A percentile compares a stretch with the other conserved stretches of the same genome.
Conservation (phyloP, 2,329 filamentous ascomycete genomes). For the Anthostomella pinea region DNA sequence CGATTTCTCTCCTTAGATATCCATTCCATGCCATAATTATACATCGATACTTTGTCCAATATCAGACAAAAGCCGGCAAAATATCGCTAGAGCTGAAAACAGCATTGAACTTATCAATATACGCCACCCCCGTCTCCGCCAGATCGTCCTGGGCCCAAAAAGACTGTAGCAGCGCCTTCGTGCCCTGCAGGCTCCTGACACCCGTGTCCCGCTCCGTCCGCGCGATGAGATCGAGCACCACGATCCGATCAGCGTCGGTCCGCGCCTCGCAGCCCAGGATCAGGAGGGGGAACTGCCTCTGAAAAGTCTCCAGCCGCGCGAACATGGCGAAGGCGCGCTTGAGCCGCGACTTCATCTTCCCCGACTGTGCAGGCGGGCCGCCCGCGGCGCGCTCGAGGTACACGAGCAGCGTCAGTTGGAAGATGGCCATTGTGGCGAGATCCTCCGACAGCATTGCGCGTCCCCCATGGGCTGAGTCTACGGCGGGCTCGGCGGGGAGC, state of each 20-base stretch:
- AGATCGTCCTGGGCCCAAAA: constrained; percentile 16
- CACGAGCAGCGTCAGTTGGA: constrained; percentile 8
- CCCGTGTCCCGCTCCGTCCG: constrained; percentile 14
- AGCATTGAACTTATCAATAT: constrained; percentile 11
- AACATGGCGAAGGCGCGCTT: constrained; percentile 9
- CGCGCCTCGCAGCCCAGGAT: constrained; percentile 35
- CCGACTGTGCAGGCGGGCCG: constrained; percentile 4
- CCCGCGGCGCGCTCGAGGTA: constrained; percentile 10
- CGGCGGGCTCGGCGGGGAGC: too few species aligned
- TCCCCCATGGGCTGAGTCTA: too few species aligned
- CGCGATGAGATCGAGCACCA: constrained; percentile 28
- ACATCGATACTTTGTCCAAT: not conserved
- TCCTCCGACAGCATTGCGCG: too few species aligned
- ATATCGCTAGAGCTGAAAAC: constrained; percentile 9
- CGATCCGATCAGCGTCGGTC: constrained; percentile 29
- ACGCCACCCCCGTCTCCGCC: constrained; percentile 9
- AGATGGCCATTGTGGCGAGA: too few species aligned
- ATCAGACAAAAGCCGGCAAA: constrained; percentile 12
- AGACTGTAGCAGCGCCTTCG: constrained; percentile 7
- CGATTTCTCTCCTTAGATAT: too few species aligned
- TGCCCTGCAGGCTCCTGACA: constrained; percentile 3
- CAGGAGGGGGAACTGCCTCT: constrained; percentile 33
- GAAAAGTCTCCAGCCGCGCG: constrained; percentile 16
- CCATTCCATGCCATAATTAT: too few species aligned
- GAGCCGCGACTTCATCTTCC: constrained; percentile 4